A percentile compares a stretch with the other conserved stretches of the same genome.
These are phyloP conservation scores for Talaromyces borbonicus DNA, from an alignment of 495 filamentous ascomycete genomes.

Conservation along the genomic window DNA sequence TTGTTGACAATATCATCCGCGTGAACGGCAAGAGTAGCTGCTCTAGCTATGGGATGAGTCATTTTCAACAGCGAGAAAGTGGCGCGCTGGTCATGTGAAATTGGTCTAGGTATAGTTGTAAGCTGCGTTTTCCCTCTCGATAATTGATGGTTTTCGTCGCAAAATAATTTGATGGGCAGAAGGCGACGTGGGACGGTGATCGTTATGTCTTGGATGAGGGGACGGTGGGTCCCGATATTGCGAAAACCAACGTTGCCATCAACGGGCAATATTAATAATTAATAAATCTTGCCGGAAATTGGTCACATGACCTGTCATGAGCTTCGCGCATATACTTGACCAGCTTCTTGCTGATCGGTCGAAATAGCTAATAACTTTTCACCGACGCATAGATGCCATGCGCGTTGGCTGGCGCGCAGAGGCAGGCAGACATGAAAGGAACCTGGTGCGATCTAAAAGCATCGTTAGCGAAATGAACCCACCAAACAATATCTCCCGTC, in stretches of 20 bases:
- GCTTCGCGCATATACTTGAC: background rate
- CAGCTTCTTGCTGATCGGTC: background rate
- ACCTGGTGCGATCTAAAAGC: slow-evolving; percentile 34
- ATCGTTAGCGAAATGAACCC: background rate
- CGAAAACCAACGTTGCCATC: background rate
- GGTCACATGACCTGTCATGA: background rate
- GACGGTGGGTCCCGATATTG: slow-evolving; percentile 5
- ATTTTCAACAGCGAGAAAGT: background rate
- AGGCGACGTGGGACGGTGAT: background rate
- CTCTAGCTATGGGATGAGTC: background rate
- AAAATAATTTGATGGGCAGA: slow-evolving; percentile 1
- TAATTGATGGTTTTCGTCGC: too few relatives aligned
- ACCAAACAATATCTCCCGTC: too few relatives aligned
- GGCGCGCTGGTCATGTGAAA: too few relatives aligned
- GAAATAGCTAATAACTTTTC: background rate
- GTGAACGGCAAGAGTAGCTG: slow-evolving; percentile 68
- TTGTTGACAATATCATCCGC: slow-evolving; percentile 48
- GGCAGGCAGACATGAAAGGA: slow-evolving; percentile 36
- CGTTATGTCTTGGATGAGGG: slow-evolving; percentile 3
- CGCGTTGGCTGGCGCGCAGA: slow-evolving; percentile 37
- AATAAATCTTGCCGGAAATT: background rate
- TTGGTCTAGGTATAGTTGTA: background rate
- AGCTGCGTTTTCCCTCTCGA: too few relatives aligned
- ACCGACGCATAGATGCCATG: slow-evolving; percentile 41
- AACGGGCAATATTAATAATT: background rate